Percentiles rank a stretch among this genome's conserved stretches.
phyloP scores from a whole-genome alignment of 2,329 filamentous ascomycete genomes.

The Pseudocercospora macadamiae region DNA sequence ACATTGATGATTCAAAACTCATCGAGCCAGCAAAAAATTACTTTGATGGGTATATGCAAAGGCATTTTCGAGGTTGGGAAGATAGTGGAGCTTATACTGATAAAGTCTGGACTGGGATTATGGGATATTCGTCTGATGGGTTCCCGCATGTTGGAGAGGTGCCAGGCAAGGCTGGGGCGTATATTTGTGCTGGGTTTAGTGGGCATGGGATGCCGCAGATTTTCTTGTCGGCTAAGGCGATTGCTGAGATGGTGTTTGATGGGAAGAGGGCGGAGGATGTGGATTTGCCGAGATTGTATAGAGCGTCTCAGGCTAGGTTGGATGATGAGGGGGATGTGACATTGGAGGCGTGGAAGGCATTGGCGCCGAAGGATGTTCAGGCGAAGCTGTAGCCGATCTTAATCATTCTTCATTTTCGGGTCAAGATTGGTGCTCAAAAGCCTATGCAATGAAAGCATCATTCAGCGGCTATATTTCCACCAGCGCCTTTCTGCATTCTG shows the following conservation, averaged over 20 bases:
- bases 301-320: constrained; percentile 19
- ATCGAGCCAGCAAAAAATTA: constrained; percentile 50
- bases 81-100: constrained; percentile 37
- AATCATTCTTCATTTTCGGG: too few relatives aligned
- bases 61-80: constrained; percentile 55
- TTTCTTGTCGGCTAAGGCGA: constrained; percentile 26
- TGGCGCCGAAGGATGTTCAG: constrained; percentile 10
- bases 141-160: constrained; percentile 31
- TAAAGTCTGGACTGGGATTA: constrained; percentile 50
- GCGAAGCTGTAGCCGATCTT: constrained; percentile 22
- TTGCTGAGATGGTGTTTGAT: constrained; percentile 24
- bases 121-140: constrained; percentile 31
- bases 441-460: too few relatives aligned
- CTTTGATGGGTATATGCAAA: constrained; percentile 55
- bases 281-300: constrained; percentile 27
- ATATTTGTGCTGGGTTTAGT: constrained; percentile 31
- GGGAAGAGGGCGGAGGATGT: constrained; percentile 16
- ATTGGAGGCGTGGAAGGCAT: constrained; percentile 21
- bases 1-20: constrained; percentile 49
- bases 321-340: constrained; percentile 21
- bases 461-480: constrained; percentile 9
- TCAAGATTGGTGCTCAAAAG: too few relatives aligned
- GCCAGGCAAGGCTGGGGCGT: constrained; percentile 23
- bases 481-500: constrained; percentile 42
- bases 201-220: constrained; percentile 32